Conservation (phyloP, 768 basidiomycete genomes). For the Gyrodon lividus region DNA sequence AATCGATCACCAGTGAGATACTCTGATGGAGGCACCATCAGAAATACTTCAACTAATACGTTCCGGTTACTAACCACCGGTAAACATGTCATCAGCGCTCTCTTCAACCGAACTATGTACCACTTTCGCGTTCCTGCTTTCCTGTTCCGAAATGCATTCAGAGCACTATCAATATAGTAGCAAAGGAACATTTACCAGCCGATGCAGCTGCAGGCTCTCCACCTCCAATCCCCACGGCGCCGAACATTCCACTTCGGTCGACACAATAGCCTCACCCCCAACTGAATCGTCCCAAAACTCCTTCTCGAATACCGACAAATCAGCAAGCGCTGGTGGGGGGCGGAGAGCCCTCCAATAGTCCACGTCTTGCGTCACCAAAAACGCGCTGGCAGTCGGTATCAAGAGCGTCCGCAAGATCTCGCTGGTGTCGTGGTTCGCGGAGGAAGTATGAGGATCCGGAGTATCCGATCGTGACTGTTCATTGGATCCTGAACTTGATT, state of each 20-base stretch:
- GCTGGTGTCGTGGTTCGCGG: slow-evolving; percentile 26
- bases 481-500: slow-evolving; percentile 44
- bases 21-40: slow-evolving; percentile 38
- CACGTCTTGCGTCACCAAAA: slow-evolving; percentile 54
- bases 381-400: slow-evolving; percentile 64
- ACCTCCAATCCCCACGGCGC: slow-evolving; percentile 60
- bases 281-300: slow-evolving; percentile 50
- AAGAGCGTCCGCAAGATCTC: slow-evolving; percentile 68
- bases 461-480: neutral
- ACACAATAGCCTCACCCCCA: slow-evolving; percentile 59
- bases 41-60: neutral
- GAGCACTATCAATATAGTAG: neutral
- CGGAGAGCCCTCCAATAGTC: slow-evolving; percentile 47
- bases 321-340: slow-evolving; percentile 46
- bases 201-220: slow-evolving; percentile 45
- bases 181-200: slow-evolving; percentile 40
- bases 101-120: slow-evolving; percentile 52
- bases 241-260: slow-evolving; percentile 47
- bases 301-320: slow-evolving; percentile 53
- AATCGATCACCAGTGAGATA: slow-evolving; percentile 67
- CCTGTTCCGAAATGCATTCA: slow-evolving; percentile 28
- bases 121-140: slow-evolving; percentile 45
- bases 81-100: slow-evolving; percentile 42
- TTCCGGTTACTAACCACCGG: slow-evolving; percentile 40
- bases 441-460: slow-evolving; percentile 8